Base-by-base conservation (phyloP, 371 early-diverging fungal genomes). In the Rhizopus stolonifer region DNA sequence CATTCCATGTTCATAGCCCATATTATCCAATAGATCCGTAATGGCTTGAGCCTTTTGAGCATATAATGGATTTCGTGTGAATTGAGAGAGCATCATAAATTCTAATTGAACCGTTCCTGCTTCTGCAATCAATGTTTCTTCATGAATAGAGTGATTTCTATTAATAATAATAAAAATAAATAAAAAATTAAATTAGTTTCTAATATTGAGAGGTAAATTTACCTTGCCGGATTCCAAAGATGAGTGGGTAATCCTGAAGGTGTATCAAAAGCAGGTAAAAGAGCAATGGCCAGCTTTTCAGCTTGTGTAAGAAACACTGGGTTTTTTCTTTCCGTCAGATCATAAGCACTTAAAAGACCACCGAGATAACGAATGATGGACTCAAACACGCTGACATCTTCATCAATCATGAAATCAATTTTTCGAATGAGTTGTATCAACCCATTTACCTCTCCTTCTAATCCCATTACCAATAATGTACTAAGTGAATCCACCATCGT, bases 341-440 rank as follows among this genome's bases (percentile, higher is more conserved):
- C 83, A 61, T 90, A 88, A 0, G 93, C 91, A 40, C 87, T 84
- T 11, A 95, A 57, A 8, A 96, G 70, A 2, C 94, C 95, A 11
- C 96, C 96, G 42, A 97, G 62, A 32, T 91, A 83, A 0, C 96
- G 84, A 40, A 95, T 97, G n/a, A 81, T 84, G 33, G 89, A 85
- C 69, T 97, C 98, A 68, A 96, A 96, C 6, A 90, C 82, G 42
- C 74, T 82, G 11, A 90, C 79, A 32, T 79, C 71, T 3, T 53
- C 48, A 24, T 72, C 56, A 15, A 60, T 38, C 6, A 51, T 46
- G 54, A 82, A 82, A 21, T 77, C 58, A 42, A 86, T 72, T 9
- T 72, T 56, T 4, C 26, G 57, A 15, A 93, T 77, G 56, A 71
- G 77, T 8, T 73, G 69, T 36, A 83, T 58, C 5, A 89, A 85